Conservation (phyloP, 345 rosid species). For the Clausena lansium region DNA sequence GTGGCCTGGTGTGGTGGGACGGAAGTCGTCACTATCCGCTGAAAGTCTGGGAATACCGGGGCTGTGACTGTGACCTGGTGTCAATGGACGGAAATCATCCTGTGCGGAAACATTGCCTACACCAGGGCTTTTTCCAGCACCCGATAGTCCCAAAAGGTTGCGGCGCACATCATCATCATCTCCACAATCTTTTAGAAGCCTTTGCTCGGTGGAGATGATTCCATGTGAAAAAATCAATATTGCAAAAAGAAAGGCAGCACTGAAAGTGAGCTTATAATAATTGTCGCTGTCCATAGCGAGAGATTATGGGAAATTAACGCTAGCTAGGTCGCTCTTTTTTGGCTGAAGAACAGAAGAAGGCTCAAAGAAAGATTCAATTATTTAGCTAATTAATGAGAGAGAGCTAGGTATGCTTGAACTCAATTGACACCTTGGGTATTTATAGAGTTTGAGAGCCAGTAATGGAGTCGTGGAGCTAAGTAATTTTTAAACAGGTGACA, state of each 20-base stretch:
- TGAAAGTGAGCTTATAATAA: not conserved
- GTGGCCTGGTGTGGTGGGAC: constrained; percentile 49
- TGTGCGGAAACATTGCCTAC: not conserved
- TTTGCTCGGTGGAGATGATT: constrained; percentile 22
- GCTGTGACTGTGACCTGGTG: not conserved
- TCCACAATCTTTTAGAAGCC: constrained; percentile 15
- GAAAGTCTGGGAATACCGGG: not conserved
- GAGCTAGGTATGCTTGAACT: constrained; percentile 14
- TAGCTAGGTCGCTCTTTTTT: not conserved
- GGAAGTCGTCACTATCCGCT: constrained; percentile 26
- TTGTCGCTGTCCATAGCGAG: constrained; percentile 20
- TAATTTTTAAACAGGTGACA: constrained; percentile 8
- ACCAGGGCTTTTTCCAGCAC: not conserved
- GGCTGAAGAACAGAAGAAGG: not conserved
- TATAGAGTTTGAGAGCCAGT: constrained; percentile 24
- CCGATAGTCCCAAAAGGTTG: constrained; percentile 8
- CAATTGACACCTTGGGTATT: constrained; percentile 16
- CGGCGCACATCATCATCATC: constrained; percentile 7
- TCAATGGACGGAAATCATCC: not conserved
- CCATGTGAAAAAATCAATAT: constrained; percentile 20
- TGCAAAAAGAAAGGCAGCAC: constrained; percentile 14
- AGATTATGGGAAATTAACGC: not conserved
- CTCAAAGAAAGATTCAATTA: no score
- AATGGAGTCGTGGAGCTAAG: not conserved
- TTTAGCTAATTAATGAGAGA: not conserved